Evolutionary conservation across 305 asterid species (phyloP).

Genomic region (Solanum hybrid): DNA sequence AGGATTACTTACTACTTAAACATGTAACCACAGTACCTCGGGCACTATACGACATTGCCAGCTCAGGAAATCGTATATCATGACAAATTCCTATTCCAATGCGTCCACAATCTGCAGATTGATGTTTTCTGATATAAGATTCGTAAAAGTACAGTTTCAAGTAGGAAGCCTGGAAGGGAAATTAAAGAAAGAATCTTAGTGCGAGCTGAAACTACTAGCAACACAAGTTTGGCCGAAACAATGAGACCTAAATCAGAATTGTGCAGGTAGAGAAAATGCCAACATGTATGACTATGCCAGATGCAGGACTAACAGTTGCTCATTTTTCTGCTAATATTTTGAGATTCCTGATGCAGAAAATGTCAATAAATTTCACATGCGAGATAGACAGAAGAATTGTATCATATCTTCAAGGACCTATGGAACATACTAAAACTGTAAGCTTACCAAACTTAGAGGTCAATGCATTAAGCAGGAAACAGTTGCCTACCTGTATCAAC

Average conservation of each 20-base stretch:
- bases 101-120: slow-evolving; percentile 21
- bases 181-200: not conserved
- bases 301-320: not conserved
- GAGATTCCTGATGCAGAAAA: not conserved
- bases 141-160: not conserved
- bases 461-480: not conserved
- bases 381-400: not conserved
- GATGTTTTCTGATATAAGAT: not conserved
- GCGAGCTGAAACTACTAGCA: not conserved
- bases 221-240: not conserved
- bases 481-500: slow-evolving; percentile 29
- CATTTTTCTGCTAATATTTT: not conserved
- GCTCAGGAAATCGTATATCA: slow-evolving; percentile 37
- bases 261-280: not conserved
- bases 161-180: not conserved
- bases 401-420: not conserved
- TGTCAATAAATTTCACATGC: not conserved
- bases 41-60: slow-evolving; percentile 26
- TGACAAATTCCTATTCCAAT: slow-evolving; percentile 44
- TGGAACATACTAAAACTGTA: not conserved
- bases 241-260: not conserved
- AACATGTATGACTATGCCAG: not conserved
- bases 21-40: slow-evolving; percentile 15
- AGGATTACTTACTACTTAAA: not conserved
- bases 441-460: not conserved